Evolutionary conservation across 2,329 filamentous ascomycete species (phyloP).

Genomic region (Aspergillus floridensis): DNA sequence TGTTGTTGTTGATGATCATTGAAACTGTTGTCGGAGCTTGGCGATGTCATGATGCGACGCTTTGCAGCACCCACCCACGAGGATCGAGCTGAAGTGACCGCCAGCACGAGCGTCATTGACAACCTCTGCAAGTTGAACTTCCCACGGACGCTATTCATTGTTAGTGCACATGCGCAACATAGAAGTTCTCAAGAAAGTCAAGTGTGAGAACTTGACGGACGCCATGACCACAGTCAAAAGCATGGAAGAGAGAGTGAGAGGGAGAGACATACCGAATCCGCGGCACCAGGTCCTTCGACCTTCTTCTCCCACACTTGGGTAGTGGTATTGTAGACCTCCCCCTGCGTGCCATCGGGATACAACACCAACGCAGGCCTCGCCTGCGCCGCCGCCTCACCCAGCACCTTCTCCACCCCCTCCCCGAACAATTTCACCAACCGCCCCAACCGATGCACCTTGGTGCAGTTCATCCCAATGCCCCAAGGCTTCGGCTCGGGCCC

Average conservation of each 20-base stretch:
- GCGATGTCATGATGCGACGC: constrained; percentile 38
- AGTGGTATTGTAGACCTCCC: constrained; percentile 64
- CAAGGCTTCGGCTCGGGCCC: constrained; percentile 48
- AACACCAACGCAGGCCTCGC: constrained; percentile 55
- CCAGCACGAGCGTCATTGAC: constrained; percentile 30
- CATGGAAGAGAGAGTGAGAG: not conserved
- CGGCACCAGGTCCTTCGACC: constrained; percentile 15
- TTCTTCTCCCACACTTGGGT: constrained; percentile 58
- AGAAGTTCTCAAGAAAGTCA: no score
- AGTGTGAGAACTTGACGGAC: no score
- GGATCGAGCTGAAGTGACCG: constrained; percentile 29
- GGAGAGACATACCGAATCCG: constrained; percentile 14
- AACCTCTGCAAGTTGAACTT: constrained; percentile 35
- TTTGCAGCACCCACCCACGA: constrained; percentile 50
- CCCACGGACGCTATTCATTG: constrained; percentile 32
- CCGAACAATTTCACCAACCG: constrained; percentile 22
- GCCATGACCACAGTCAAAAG: no score
- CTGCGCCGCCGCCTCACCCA: constrained; percentile 36
- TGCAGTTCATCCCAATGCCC: constrained; percentile 69
- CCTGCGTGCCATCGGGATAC: constrained; percentile 68
- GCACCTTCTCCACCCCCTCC: constrained; percentile 35
- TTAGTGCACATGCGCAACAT: constrained; percentile 12
- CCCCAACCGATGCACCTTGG: constrained; percentile 36
- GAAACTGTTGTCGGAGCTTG: constrained; percentile 26
- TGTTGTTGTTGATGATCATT: not conserved